Percentiles rank a stretch among this genome's conserved stretches.
Evolutionary conservation across 176 grass and related monocot species (phyloP).

Genomic region (Carex kokanica): DNA sequence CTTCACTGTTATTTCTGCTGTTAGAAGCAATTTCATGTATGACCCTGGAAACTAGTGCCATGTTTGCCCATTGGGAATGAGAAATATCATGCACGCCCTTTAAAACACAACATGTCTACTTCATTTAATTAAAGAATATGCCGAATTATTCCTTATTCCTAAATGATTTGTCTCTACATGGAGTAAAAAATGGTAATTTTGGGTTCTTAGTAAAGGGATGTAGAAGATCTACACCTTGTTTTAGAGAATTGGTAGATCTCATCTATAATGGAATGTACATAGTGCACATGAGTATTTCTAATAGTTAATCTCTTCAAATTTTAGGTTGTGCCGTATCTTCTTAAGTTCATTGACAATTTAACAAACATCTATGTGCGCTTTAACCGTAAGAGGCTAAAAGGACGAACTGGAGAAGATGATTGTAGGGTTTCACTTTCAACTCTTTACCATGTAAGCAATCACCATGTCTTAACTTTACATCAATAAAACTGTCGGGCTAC

Average conservation of each 20-base stretch:
- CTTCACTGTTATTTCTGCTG: too few relatives aligned
- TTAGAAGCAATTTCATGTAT: too few relatives aligned
- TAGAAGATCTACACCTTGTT: not conserved
- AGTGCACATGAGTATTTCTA: constrained; percentile 22
- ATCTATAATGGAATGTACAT: not conserved
- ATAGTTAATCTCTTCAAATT: constrained; percentile 22
- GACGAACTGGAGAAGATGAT: constrained; percentile 95
- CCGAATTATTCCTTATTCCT: constrained; percentile 3
- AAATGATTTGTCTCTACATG: not conserved
- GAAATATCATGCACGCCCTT: not conserved
- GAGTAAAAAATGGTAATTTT: not conserved
- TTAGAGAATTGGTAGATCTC: not conserved
- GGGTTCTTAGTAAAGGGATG: not conserved
- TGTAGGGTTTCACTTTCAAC: constrained; percentile 90
- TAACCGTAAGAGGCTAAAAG: constrained; percentile 92
- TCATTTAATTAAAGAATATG: constrained; percentile 12
- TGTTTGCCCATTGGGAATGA: too few relatives aligned
- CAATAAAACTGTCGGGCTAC: constrained; percentile 14
- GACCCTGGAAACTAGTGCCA: too few relatives aligned
- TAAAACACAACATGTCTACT: constrained; percentile 7
- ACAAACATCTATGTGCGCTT: constrained; percentile 99
- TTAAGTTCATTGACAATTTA: constrained; percentile 95
- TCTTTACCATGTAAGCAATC: constrained; percentile 70
- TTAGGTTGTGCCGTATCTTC: constrained; percentile 91
- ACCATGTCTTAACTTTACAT: constrained; percentile 10